These are phyloP conservation scores for Cordyceps farinosa DNA, from an alignment of 2,329 filamentous ascomycete species.

Conservation along the genomic window DNA sequence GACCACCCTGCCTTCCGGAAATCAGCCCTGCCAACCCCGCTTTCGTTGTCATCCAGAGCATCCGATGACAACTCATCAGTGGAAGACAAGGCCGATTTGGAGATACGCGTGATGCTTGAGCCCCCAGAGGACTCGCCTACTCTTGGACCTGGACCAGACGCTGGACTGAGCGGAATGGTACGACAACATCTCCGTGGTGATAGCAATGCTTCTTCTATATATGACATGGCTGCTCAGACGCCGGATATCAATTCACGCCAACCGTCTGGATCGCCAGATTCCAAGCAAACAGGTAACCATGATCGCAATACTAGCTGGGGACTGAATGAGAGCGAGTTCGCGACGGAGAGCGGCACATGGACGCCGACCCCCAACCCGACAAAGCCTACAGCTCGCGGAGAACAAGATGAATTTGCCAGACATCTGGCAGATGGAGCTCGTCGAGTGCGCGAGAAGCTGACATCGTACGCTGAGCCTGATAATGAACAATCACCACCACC, in stretches of 20 bases:
- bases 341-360: constrained; percentile 23
- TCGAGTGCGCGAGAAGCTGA: constrained; percentile 69
- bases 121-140: constrained; percentile 69
- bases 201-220: constrained; percentile 79
- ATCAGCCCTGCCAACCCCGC: constrained; percentile 42
- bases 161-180: constrained; percentile 75
- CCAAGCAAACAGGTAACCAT: constrained; percentile 30
- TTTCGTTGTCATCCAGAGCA: constrained; percentile 32
- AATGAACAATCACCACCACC: constrained; percentile 34
- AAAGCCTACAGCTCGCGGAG: constrained; percentile 39
- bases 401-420: constrained; percentile 67
- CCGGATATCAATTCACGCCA: constrained; percentile 25
- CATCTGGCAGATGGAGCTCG: constrained; percentile 68
- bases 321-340: constrained; percentile 25
- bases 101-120: constrained; percentile 16
- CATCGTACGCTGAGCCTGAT: constrained; percentile 64
- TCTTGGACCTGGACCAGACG: constrained; percentile 61
- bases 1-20: constrained; percentile 54
- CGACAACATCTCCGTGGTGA: constrained; percentile 77
- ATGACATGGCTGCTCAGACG: constrained; percentile 47
- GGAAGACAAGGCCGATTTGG: constrained; percentile 23
- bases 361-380: constrained; percentile 14
- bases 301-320: constrained; percentile 19
- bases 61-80: constrained; percentile 30
- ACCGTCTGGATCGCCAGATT: constrained; percentile 28